Evolutionary conservation across 768 basidiomycete species (phyloP).

Genomic region (Suillus ampliporus): DNA sequence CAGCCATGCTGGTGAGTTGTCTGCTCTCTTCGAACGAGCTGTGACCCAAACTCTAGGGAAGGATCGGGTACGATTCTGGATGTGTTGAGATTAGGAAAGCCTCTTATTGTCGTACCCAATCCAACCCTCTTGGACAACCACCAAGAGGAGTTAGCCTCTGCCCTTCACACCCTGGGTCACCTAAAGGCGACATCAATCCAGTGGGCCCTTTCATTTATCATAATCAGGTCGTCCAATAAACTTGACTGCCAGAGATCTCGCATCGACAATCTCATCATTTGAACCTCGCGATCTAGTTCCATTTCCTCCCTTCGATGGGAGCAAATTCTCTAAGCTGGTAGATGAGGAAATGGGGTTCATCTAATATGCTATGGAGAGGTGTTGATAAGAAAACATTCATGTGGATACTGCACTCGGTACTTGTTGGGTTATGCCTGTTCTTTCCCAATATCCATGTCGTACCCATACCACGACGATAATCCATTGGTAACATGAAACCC

Average conservation of each 20-base stretch:
- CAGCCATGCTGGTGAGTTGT: constrained; percentile 85
- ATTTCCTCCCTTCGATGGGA: constrained; percentile 74
- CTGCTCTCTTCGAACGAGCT: background rate
- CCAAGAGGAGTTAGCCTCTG: constrained; percentile 85
- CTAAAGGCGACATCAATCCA: constrained; percentile 58
- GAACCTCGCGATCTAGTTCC: constrained; percentile 50
- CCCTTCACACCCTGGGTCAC: constrained; percentile 62
- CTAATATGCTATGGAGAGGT: constrained; percentile 22
- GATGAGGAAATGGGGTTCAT: constrained; percentile 83
- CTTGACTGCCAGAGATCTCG: constrained; percentile 50
- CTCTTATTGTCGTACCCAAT: constrained; percentile 90
- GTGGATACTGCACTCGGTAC: background rate
- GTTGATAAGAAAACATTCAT: background rate
- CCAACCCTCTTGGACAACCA: constrained; percentile 89
- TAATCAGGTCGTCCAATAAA: constrained; percentile 15
- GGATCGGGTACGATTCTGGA: constrained; percentile 96
- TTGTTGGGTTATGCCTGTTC: background rate
- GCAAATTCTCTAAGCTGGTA: constrained; percentile 66
- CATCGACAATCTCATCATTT: constrained; percentile 57
- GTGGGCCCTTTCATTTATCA: constrained; percentile 48
- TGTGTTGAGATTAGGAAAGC: constrained; percentile 73
- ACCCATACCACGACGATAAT: constrained; percentile 12
- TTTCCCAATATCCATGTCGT: constrained; percentile 1
- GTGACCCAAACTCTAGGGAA: constrained; percentile 34
- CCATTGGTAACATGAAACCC: background rate